A percentile compares a stretch with the other conserved stretches of the same genome.
Conservation (phyloP, 73 alveolate species). For the Blepharisma japonicum region DNA sequence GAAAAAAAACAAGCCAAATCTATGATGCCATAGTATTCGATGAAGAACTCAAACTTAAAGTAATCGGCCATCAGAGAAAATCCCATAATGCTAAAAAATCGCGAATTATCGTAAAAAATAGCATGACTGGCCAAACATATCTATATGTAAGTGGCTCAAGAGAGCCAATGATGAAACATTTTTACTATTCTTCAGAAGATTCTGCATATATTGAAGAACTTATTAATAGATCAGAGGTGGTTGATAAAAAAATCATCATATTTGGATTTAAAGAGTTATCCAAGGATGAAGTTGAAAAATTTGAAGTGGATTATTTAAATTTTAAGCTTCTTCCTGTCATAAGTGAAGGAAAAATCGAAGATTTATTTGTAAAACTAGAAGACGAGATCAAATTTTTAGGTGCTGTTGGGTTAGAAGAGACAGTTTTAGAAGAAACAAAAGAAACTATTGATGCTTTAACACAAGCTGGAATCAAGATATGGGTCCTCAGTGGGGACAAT, state of each 20-base stretch:
- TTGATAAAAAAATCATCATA: not conserved
- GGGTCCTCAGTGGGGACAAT: not conserved
- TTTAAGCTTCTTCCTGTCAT: not conserved
- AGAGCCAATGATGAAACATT: not conserved
- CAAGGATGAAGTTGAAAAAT: not conserved
- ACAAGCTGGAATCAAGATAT: not conserved
- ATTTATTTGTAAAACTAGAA: not conserved
- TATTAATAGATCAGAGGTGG: not conserved
- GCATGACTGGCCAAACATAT: not conserved
- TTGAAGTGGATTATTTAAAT: not conserved
- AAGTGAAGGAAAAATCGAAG: not conserved
- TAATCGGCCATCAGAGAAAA: not conserved
- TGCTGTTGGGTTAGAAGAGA: not conserved
- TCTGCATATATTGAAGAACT: not conserved
- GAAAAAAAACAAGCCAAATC: no score
- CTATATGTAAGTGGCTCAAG: not conserved
- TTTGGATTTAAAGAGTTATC: not conserved
- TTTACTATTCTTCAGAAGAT: not conserved
- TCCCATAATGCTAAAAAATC: not conserved
- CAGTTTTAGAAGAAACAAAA: not conserved
- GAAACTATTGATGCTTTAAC: not conserved
- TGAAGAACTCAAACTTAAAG: not conserved
- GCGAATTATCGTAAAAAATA: not conserved
- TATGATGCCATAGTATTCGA: not conserved
- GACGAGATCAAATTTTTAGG: not conserved